Base-by-base conservation (phyloP, 2,329 filamentous ascomycete genomes). In the Ilyonectria robusta region DNA sequence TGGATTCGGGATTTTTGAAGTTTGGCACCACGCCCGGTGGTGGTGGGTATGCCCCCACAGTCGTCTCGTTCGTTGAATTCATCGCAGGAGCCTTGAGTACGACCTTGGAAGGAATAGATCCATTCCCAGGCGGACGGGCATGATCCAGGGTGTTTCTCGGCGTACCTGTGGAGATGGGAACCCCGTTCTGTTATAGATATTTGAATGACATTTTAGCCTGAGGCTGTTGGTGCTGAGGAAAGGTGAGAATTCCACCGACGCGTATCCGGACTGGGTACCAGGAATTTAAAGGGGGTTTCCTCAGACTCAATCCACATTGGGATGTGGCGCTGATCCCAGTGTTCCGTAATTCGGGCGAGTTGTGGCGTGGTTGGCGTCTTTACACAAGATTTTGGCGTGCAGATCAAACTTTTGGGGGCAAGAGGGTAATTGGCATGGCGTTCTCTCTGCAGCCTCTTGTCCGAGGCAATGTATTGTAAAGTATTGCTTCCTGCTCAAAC, bases 1-100 rank as follows among this genome's bases (percentile, higher is more conserved):
- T 59, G 31, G 56, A 59, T 50, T 59, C 56, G 3, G 56, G 56
- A 37, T 59, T 26, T 21, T 46, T 59, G 19, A 50, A 59, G 56
- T 59, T 59, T 19, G 56, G 56, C 3, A 35, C 46, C 46, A 59
- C 56, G 13, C 56, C 56, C 11, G 13, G n/a, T 6, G 56, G 56
- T 26, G 56, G 56, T 8, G 56, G 56, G 33, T 26, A 59, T 8
- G 46, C 56, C 19, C 56, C 56, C 46, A 59, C 56, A 29, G n/a
- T 48, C 11, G 56, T 21, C 2, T 59, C 7, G 33, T 50, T 33
- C 6, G 56, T 59, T 35, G 56, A 50, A 31, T 40, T 59, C 56
- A 59, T 50, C 13, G 33, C 23, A 17, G 31, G 46, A 50, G 33
- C 31, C 21, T 59, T 26, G 31, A 37, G 19, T 1, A 29, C 19